Base-by-base conservation (phyloP, 1,139 yeast genomes). In the Komagataea norvegica region DNA sequence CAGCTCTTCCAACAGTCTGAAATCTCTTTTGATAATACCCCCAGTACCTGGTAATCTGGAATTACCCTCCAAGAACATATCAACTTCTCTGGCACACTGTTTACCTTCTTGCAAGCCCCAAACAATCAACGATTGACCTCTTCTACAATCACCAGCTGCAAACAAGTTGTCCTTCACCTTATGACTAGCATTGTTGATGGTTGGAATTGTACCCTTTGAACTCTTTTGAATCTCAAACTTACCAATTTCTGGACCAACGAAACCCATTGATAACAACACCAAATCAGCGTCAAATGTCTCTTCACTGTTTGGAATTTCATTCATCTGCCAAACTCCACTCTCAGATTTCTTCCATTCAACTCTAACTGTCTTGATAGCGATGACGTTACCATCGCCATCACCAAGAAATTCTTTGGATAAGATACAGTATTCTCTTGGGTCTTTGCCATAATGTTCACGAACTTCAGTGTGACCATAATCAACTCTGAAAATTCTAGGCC, bases 41-140 rank as follows among this genome's bases (percentile, higher is more conserved):
- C 98, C 98, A 56, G 84, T 85, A 32, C 95, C 96, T 44, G 98
- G 97, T 54, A 91, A 74, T 58, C 86, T 74, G 25, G 95, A 74
- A 45, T 74, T 64, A 24, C 91, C 88, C 79, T 79, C 79, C 62
- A 91, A 71, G 61, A 63, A 84, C 53, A 70, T 64, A 59, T 91
- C 98, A 45, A 91, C 93, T 55, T 86, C 89, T 52, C 96, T 77
- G 28, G 98, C 98, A 74, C 96, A 86, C 65, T 91, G 96, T 69
- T 97, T 80, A 52, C 98, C 98, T 68, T 91, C 98, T 67, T 91
- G 97, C 54, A 91, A 91, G 67, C 97, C 98, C 97, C 98, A 91
- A 42, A 91, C 98, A 61, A 91, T 93, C 61, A 91, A 77, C 4
- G 96, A 87, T 70, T 91, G 98, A 24, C 98, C 98, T 67, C 98